Conservation (phyloP, 208 protist genomes). For the Herpetomonas tarakana region DNA sequence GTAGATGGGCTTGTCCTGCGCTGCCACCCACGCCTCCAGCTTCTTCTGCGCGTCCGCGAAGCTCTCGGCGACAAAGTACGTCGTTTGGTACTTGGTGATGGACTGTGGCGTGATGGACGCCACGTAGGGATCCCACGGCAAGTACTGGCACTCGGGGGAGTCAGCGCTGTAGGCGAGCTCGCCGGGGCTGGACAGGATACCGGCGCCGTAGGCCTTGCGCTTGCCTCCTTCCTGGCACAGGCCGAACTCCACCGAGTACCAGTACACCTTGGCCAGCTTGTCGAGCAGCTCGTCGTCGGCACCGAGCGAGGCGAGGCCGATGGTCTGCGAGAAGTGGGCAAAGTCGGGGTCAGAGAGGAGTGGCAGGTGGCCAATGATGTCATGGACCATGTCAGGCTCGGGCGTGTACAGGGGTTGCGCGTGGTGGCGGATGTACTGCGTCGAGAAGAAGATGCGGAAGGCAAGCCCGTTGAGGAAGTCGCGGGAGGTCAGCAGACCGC, state of each 20-base stretch:
- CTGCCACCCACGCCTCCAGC: slow-evolving; percentile 76
- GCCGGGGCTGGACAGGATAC: slow-evolving; percentile 92
- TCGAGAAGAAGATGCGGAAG: slow-evolving; percentile 96
- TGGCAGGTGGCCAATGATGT: slow-evolving; percentile 95
- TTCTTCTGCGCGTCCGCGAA: slow-evolving; percentile 89
- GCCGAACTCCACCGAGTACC: slow-evolving; percentile 97
- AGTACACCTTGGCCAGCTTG: slow-evolving; percentile 92
- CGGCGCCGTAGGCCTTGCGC: slow-evolving; percentile 93
- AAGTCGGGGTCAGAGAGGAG: slow-evolving; percentile 96
- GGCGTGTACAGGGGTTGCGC: slow-evolving; percentile 95
- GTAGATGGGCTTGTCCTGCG: slow-evolving; percentile 78
- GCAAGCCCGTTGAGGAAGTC: slow-evolving; percentile 96
- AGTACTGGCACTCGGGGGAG: slow-evolving; percentile 36
- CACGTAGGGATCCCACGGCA: slow-evolving; percentile 61
- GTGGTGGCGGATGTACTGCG: slow-evolving; percentile 96
- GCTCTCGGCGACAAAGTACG: slow-evolving; percentile 93
- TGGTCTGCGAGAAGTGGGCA: slow-evolving; percentile 96
- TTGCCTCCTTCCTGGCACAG: slow-evolving; percentile 88
- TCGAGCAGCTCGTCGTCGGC: slow-evolving; percentile 93
- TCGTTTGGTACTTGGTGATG: slow-evolving; percentile 93
- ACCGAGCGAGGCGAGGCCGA: slow-evolving; percentile 96
- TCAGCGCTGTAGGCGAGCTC: slow-evolving; percentile 83
- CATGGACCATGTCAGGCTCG: slow-evolving; percentile 95
- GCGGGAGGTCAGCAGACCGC: slow-evolving; percentile 91
- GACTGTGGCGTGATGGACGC: slow-evolving; percentile 76